Evolutionary conservation across 164 flowering plant species (phyloP).

Genomic region (Akebia trifoliata): DNA sequence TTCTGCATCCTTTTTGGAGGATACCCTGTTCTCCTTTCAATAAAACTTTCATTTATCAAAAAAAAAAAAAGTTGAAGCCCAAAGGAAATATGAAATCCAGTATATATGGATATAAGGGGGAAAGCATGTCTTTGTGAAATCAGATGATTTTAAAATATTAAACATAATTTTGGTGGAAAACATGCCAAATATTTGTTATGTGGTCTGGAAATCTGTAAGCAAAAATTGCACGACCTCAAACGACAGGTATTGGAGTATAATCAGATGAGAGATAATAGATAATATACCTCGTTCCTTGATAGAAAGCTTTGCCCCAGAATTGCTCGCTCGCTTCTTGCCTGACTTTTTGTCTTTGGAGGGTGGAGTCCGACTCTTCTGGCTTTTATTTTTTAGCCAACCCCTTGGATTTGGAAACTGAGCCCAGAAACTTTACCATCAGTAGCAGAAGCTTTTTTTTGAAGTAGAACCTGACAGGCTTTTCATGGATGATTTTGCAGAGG

Average conservation of each 20-base stretch:
- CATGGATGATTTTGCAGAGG: constrained; percentile 9
- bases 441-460: constrained; percentile 8
- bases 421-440: constrained; percentile 25
- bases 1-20: too few relatives aligned
- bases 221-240: neutral
- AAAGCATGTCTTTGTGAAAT: too few relatives aligned
- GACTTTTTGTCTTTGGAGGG: constrained; percentile 30
- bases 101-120: too few relatives aligned
- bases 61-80: too few relatives aligned
- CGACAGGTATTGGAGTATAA: neutral
- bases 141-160: too few relatives aligned
- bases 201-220: too few relatives aligned
- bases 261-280: neutral
- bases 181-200: too few relatives aligned
- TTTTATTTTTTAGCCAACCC: constrained; percentile 38
- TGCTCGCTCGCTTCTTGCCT: constrained; percentile 39
- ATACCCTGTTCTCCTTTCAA: too few relatives aligned
- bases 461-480: constrained; percentile 9
- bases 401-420: constrained; percentile 40
- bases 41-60: too few relatives aligned
- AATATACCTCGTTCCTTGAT: constrained; percentile 39
- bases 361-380: constrained; percentile 17
- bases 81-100: too few relatives aligned
- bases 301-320: constrained; percentile 26
- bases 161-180: too few relatives aligned